These are phyloP conservation scores for Debaryomyces hansenii DNA, from an alignment of 805 yeast genomes.

Conservation along the genomic window DNA sequence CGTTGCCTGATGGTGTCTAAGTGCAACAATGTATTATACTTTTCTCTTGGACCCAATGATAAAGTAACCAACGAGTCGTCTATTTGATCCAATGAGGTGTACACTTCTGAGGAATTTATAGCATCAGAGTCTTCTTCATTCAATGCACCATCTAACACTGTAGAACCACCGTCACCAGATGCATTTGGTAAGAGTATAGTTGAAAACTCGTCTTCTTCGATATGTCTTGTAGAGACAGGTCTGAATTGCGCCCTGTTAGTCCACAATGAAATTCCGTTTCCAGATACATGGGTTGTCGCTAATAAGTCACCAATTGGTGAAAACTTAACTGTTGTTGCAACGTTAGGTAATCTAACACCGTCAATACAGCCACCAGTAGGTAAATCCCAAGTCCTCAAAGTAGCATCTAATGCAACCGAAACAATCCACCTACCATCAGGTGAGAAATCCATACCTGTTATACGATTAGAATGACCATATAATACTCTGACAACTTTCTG, in stretches of 20 bases:
- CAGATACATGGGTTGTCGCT: conserved; percentile 89
- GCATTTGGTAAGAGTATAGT: conserved; percentile 67
- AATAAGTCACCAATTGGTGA: conserved; percentile 87
- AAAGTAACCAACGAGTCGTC: conserved; percentile 65
- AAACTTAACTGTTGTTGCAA: conserved; percentile 78
- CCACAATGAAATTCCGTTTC: conserved; percentile 91
- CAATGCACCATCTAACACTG: conserved; percentile 77
- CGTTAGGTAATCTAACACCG: conserved; percentile 74
- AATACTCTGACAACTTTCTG: conserved; percentile 81
- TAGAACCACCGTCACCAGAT: conserved; percentile 74
- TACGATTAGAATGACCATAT: conserved; percentile 86
- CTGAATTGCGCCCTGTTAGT: conserved; percentile 83
- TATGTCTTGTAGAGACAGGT: conserved; percentile 70
- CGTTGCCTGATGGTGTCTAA: conserved; percentile 82
- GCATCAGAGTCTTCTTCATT: conserved; percentile 37
- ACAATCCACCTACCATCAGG: conserved; percentile 96
- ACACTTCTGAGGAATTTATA: conserved; percentile 31
- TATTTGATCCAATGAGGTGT: conserved; percentile 63
- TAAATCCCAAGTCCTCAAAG: conserved; percentile 94
- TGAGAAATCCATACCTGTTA: conserved; percentile 85
- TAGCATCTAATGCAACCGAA: conserved; percentile 77
- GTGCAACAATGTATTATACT: conserved; percentile 75
- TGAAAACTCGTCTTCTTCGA: conserved; percentile 74
- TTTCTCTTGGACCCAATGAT: conserved; percentile 72
- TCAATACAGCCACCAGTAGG: conserved; percentile 97